Percentiles rank a stretch among this genome's conserved stretches.
phyloP scores from a whole-genome alignment of 2,329 filamentous ascomycete species.

The Sphaerulina musiva region DNA sequence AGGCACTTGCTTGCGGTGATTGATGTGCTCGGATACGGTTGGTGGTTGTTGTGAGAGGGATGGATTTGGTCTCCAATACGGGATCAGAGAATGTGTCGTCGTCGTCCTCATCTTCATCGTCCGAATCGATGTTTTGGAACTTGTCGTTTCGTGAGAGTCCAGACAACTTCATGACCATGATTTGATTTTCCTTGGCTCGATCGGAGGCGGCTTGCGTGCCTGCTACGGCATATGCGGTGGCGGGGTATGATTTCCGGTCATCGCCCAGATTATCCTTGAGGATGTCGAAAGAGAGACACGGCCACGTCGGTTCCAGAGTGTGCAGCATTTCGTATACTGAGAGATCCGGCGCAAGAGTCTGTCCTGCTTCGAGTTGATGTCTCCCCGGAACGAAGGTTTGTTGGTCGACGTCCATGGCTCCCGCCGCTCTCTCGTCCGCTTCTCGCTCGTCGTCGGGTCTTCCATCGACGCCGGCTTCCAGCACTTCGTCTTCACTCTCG shows the following conservation, averaged over 20 bases:
- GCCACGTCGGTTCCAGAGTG: conserved; percentile 88
- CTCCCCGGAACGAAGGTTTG: conserved; percentile 93
- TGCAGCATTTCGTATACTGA: conserved; percentile 99
- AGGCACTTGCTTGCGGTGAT: conserved; percentile 62
- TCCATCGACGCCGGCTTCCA: conserved; percentile 91
- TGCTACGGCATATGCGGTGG: conserved; percentile 88
- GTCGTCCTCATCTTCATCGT: conserved; percentile 60
- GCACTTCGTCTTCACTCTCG: conserved; percentile 80
- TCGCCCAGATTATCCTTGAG: conserved; percentile 79
- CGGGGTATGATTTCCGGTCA: conserved; percentile 85
- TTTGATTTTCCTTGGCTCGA: conserved; percentile 76
- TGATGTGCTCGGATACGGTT: conserved; percentile 91
- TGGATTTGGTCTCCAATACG: conserved; percentile 85
- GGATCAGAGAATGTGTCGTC: conserved; percentile 67
- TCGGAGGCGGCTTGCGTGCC: conserved; percentile 82
- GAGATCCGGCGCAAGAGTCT: conserved; percentile 83
- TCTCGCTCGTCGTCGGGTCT: conserved; percentile 87
- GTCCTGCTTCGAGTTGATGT: conserved; percentile 81
- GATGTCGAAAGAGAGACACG: conserved; percentile 93
- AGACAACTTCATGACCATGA: conserved; percentile 95
- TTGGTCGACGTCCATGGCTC: conserved; percentile 90
- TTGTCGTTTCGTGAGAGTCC: conserved; percentile 81
- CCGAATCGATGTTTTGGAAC: conserved; percentile 59
- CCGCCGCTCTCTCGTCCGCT: conserved; percentile 68
- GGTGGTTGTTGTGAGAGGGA: conserved; percentile 78